Conservation (phyloP, 2,329 filamentous ascomycete species). For the Aspergillus unguis region DNA sequence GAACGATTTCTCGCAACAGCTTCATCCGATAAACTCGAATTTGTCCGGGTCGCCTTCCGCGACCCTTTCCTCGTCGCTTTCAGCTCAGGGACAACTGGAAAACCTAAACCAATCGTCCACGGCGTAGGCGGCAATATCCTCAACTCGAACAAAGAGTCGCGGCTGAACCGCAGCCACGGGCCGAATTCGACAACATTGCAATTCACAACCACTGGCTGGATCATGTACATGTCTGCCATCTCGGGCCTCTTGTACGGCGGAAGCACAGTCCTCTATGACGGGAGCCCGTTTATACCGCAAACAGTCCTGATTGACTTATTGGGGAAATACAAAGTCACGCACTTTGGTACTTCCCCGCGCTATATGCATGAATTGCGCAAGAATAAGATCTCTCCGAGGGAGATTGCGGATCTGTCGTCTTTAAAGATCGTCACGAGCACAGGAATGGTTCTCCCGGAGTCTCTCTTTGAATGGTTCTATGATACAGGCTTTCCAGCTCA, state of each 20-base stretch:
- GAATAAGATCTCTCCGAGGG: slow-evolving; percentile 57
- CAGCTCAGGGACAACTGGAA: slow-evolving; percentile 75
- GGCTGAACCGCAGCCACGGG: slow-evolving; percentile 49
- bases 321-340: slow-evolving; percentile 54
- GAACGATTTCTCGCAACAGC: slow-evolving; percentile 38
- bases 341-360: slow-evolving; percentile 70
- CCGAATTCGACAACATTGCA: slow-evolving; percentile 50
- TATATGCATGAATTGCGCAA: slow-evolving; percentile 73
- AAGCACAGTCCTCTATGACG: slow-evolving; percentile 72
- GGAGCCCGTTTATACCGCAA: slow-evolving; percentile 69
- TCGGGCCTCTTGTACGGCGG: slow-evolving; percentile 59
- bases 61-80: slow-evolving; percentile 78
- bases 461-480: slow-evolving; percentile 77
- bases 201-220: slow-evolving; percentile 75
- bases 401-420: slow-evolving; percentile 59
- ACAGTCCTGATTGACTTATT: slow-evolving; percentile 9
- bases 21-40: slow-evolving; percentile 42
- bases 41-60: slow-evolving; percentile 63
- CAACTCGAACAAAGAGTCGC: slow-evolving; percentile 57
- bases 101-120: slow-evolving; percentile 83
- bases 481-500: slow-evolving; percentile 65
- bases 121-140: slow-evolving; percentile 46
- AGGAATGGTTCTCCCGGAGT: slow-evolving; percentile 76
- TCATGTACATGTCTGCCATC: slow-evolving; percentile 73
- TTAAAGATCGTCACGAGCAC: slow-evolving; percentile 61